A percentile compares a stretch with the other conserved stretches of the same genome.
Conservation (phyloP, 2,329 filamentous ascomycete species). For the Penicillium decumbens region DNA sequence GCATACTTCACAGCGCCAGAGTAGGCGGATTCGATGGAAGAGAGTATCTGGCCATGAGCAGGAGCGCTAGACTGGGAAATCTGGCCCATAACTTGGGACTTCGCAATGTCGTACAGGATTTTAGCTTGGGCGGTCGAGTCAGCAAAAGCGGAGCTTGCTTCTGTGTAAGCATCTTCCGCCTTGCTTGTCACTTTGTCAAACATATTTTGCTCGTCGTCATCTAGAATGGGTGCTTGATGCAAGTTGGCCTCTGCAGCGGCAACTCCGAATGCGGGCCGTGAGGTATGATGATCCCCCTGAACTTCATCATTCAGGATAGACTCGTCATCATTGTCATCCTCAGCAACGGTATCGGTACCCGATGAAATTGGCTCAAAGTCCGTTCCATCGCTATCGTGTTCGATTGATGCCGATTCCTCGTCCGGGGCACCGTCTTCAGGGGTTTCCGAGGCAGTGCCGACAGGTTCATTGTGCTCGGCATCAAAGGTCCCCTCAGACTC, state of each 20-base stretch:
- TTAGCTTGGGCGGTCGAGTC: constrained; percentile 62
- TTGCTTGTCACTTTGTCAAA: constrained; percentile 50
- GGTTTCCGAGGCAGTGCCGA: neutral
- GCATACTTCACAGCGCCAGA: constrained; percentile 21
- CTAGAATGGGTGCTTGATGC: constrained; percentile 34
- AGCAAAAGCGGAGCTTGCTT: constrained; percentile 42
- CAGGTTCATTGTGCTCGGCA: neutral
- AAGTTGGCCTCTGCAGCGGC: constrained; percentile 18
- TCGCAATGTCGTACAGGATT: constrained; percentile 64
- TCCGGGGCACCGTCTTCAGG: neutral
- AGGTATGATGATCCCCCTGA: constrained; percentile 51
- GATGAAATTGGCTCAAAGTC: neutral
- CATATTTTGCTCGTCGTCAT: constrained; percentile 42
- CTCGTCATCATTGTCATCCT: constrained; percentile 4
- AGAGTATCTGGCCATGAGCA: constrained; percentile 37
- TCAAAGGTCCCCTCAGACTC: neutral
- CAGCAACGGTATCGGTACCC: neutral
- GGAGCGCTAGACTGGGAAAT: constrained; percentile 61
- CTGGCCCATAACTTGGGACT: constrained; percentile 65
- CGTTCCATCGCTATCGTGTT: neutral
- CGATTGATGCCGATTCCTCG: neutral
- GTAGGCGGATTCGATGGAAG: constrained; percentile 23
- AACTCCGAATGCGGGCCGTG: constrained; percentile 16
- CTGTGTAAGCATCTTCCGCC: constrained; percentile 51
- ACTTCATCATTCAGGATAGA: constrained; percentile 8